Evolutionary conservation across 345 rosid genomes (phyloP).

Genomic region (Salix udensis): DNA sequence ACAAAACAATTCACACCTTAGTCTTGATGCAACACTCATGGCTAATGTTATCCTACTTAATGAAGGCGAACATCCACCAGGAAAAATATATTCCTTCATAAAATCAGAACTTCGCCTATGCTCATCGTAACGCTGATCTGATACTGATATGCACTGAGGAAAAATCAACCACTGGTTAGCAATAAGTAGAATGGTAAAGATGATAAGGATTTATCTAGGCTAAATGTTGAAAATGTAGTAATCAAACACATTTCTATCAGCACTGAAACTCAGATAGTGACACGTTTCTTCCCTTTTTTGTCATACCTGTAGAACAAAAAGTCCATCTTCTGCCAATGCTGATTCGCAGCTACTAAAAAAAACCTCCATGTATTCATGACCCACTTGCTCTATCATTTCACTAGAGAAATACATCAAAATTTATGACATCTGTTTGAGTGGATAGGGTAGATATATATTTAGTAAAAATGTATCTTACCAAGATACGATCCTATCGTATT

Average conservation of each 20-base stretch:
- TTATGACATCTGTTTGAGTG: no score
- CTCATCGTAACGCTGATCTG: slow-evolving; percentile 76
- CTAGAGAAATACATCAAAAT: slow-evolving; percentile 28
- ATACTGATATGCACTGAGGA: slow-evolving; percentile 69
- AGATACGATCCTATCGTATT: slow-evolving; percentile 77
- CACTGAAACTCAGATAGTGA: no score
- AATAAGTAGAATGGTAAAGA: no score
- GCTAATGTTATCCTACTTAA: slow-evolving; percentile 68
- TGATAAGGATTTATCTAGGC: not conserved
- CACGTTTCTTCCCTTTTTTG: no score
- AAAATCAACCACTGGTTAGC: not conserved
- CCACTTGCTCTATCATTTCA: slow-evolving; percentile 91
- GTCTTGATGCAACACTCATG: slow-evolving; percentile 68
- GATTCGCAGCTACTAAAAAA: slow-evolving; percentile 72
- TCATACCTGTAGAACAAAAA: slow-evolving; percentile 74
- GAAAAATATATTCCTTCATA: slow-evolving; percentile 89
- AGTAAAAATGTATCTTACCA: slow-evolving; percentile 39
- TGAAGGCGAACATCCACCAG: slow-evolving; percentile 87
- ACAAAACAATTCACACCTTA: slow-evolving; percentile 44
- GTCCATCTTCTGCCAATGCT: slow-evolving; percentile 65
- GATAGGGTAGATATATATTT: no score
- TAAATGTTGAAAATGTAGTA: no score
- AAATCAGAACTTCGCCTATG: slow-evolving; percentile 81
- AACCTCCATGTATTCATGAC: slow-evolving; percentile 86
- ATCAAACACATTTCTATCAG: no score